Base-by-base conservation (phyloP, 1,284 basidiomycete genomes). In the Moniliella sp. region DNA sequence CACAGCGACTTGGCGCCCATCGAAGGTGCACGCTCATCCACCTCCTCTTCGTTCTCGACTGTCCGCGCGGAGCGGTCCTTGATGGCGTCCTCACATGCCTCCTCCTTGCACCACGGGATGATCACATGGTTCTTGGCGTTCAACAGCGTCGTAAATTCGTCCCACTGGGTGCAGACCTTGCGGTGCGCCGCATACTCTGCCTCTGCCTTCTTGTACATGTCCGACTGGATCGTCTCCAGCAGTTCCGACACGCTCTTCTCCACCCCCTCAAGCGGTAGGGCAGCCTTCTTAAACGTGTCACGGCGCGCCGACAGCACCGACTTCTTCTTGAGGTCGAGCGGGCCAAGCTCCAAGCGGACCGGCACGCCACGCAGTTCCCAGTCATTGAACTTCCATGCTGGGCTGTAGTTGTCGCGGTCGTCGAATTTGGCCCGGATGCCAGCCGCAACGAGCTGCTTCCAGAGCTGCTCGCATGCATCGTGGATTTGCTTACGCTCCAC, bases 321-420 rank as follows among this genome's bases (percentile, higher is more conserved):
- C 39, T 74, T 64, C 65, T 82, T 81, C 34, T 72, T 71, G 42
- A 97, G 67, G 63, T 99, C 88, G 45, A 79, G 76, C 33, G 88
- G 88, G 8, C 88, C 91, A 45, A 97, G 75, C 65, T 99, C 91
- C 45, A 99, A 75, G 45, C 88, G 81, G 37, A 99, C 68, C 14
- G 88, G 91, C 18, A 94, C 83, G 62, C 91, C 91, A 11, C 56
- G 47, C 35, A 59, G 76, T 67, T 99, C 91, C 84, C 88, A 94
- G 60, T 94, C 82, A 62, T 93, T 93, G 67, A 93, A 99, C 67
- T 97, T 99, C 69, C 77, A 97, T 27, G 88, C 88, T 9, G 88
- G 88, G 30, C 83, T 94, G 66, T 97, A 91, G 15, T 79, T 82
- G 12, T 94, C 88, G 35, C 88, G 68, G 45, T 86, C 66, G 64